A percentile compares a stretch with the other conserved stretches of the same genome.
These are phyloP conservation scores for Rhypophila decipiens DNA, from an alignment of 495 filamentous ascomycete species.

Conservation along the genomic window DNA sequence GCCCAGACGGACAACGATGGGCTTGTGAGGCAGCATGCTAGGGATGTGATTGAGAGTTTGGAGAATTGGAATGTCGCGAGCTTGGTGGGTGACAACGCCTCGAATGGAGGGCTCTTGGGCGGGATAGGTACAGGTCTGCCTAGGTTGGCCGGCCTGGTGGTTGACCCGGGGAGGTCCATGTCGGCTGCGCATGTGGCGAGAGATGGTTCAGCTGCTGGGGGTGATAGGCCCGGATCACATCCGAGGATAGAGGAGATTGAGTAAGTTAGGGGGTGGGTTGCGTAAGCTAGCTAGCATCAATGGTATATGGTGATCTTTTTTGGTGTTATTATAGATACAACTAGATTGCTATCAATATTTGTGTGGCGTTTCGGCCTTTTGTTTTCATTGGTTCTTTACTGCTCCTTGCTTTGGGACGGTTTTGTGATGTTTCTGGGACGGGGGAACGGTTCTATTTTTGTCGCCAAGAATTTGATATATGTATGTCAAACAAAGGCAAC, in stretches of 20 bases:
- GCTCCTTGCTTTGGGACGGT: no score
- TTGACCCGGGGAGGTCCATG: constrained; percentile 22
- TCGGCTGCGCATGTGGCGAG: constrained; percentile 5
- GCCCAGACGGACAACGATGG: constrained; percentile 63
- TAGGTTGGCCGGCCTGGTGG: constrained; percentile 38
- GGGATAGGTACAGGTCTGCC: constrained; percentile 15
- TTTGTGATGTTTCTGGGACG: no score
- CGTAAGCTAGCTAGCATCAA: no score
- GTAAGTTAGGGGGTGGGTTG: no score
- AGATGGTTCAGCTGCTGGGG: constrained; percentile 2
- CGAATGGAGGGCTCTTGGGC: background rate
- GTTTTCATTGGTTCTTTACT: no score
- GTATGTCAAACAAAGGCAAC: no score
- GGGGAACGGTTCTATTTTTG: no score
- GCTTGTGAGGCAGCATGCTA: constrained; percentile 66
- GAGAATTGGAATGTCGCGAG: constrained; percentile 60
- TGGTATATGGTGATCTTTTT: no score
- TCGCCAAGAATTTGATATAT: no score
- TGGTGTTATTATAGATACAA: no score
- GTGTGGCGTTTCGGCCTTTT: no score
- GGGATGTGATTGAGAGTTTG: constrained; percentile 63
- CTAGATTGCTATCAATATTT: no score
- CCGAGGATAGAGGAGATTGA: constrained; percentile 45
- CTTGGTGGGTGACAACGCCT: constrained; percentile 23
- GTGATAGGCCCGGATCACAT: constrained; percentile 1